phyloP scores from a whole-genome alignment of 176 grass and related monocot genomes.

The Cocos nucifera region DNA sequence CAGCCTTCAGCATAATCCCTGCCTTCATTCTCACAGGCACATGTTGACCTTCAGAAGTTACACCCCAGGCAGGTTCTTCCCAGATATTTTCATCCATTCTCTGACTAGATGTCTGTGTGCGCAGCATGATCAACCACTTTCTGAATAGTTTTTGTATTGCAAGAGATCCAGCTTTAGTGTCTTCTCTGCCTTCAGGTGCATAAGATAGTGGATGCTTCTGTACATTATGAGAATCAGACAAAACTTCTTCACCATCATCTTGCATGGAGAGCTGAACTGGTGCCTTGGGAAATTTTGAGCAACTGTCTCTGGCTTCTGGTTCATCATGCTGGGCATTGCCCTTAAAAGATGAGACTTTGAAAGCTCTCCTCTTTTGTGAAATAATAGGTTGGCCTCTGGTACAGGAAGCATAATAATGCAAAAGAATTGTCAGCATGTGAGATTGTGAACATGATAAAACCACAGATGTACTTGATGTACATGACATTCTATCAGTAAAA shows the following conservation, averaged over 20 bases:
- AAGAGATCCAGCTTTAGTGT: slow-evolving; percentile 11
- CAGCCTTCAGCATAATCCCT: slow-evolving; percentile 13
- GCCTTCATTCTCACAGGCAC: slow-evolving; percentile 3
- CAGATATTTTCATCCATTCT: slow-evolving; percentile 11
- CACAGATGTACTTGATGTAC: neutral
- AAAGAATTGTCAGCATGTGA: neutral
- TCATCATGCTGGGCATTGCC: slow-evolving; percentile 15
- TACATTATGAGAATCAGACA: slow-evolving; percentile 20
- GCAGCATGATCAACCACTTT: slow-evolving; percentile 23
- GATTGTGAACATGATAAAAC: too few relatives aligned
- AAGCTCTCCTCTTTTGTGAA: slow-evolving; percentile 9
- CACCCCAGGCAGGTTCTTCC: neutral
- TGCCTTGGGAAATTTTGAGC: slow-evolving; percentile 13
- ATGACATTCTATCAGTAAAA: neutral
- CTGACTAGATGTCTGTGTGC: slow-evolving; percentile 10
- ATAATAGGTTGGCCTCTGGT: neutral
- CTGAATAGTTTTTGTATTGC: slow-evolving; percentile 20
- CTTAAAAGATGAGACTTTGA: slow-evolving; percentile 23
- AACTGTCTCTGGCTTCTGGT: slow-evolving; percentile 1
- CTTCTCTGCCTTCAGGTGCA: neutral
- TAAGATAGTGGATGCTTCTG: slow-evolving; percentile 9
- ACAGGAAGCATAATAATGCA: neutral
- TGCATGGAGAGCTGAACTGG: slow-evolving; percentile 19
- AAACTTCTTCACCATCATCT: slow-evolving; percentile 8
- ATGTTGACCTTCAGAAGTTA: slow-evolving; percentile 8